A percentile compares a stretch with the other conserved stretches of the same genome.
Conservation (phyloP, 179 eudicot genomes). For the Sideroxylon spinosum region DNA sequence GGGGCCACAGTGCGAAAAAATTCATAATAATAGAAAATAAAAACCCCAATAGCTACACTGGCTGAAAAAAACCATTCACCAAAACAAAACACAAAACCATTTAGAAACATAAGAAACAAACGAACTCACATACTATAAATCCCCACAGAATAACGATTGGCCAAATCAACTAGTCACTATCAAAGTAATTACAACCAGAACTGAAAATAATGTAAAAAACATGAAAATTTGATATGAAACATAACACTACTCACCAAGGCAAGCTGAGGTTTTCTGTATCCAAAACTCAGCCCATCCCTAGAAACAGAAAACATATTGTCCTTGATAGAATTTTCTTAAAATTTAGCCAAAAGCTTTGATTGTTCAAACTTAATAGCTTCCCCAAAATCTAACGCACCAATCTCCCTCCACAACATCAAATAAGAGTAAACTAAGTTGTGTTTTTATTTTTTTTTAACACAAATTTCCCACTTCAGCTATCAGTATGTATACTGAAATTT, state of each 20-base stretch:
- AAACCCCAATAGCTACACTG: slow-evolving; percentile 14
- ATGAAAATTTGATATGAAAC: neutral
- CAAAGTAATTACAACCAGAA: neutral
- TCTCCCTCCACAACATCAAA: slow-evolving; percentile 39
- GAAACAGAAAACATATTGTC: slow-evolving; percentile 38
- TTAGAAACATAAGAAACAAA: neutral
- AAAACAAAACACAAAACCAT: neutral
- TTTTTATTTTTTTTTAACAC: too few relatives aligned
- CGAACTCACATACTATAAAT: neutral
- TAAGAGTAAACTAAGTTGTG: too few relatives aligned
- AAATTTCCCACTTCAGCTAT: too few relatives aligned
- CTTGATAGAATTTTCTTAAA: slow-evolving; percentile 44
- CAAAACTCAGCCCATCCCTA: slow-evolving; percentile 49
- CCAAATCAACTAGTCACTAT: neutral
- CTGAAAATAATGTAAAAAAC: neutral
- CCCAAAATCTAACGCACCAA: slow-evolving; percentile 62
- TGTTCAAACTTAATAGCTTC: slow-evolving; percentile 65
- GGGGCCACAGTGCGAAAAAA: too few relatives aligned
- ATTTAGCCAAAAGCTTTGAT: slow-evolving; percentile 46
- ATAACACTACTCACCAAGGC: slow-evolving; percentile 71
- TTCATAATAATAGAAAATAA: slow-evolving; percentile 27
- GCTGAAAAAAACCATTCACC: neutral
- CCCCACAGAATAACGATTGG: neutral
- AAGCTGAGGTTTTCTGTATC: slow-evolving; percentile 63
- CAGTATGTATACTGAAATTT: neutral